Percentiles rank a stretch among this genome's conserved stretches.
Evolutionary conservation across 768 basidiomycete genomes (phyloP).

Genomic region (Naganishia onofrii): DNA sequence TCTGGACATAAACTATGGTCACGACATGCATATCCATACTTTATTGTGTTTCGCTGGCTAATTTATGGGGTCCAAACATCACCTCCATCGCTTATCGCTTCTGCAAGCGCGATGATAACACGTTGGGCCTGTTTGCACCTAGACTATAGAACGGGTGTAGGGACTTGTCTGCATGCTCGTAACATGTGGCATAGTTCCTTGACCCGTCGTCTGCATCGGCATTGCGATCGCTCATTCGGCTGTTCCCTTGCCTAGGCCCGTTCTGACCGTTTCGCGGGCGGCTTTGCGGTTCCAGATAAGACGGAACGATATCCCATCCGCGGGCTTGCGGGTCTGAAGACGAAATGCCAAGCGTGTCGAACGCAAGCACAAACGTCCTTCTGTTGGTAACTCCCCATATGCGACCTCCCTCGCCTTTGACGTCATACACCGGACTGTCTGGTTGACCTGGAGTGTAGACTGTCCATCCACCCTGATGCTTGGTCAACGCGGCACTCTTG

Average conservation of each 20-base stretch:
- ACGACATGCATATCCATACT: too few species aligned
- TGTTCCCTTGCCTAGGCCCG: background rate
- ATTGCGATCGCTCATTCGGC: background rate
- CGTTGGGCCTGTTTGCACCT: constrained; percentile 38
- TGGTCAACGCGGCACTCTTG: background rate
- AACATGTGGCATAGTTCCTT: constrained; percentile 21
- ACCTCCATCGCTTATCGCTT: background rate
- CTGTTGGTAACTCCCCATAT: constrained; percentile 30
- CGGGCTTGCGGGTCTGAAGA: background rate
- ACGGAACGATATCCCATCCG: constrained; percentile 28
- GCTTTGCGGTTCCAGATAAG: background rate
- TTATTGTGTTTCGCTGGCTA: too few species aligned
- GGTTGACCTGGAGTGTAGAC: constrained; percentile 25
- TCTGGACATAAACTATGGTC: too few species aligned
- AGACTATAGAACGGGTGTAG: constrained; percentile 36
- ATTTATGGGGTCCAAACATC: too few species aligned
- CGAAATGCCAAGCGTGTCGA: constrained; percentile 16
- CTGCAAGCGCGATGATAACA: background rate
- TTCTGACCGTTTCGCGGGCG: background rate
- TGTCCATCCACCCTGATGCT: constrained; percentile 24
- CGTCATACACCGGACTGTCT: constrained; percentile 30
- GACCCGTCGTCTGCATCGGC: background rate
- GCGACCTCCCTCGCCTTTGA: constrained; percentile 29
- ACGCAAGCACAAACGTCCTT: constrained; percentile 25
- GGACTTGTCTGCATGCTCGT: constrained; percentile 6